Conservation (phyloP, 768 basidiomycete genomes). For the Calocybe indica region DNA sequence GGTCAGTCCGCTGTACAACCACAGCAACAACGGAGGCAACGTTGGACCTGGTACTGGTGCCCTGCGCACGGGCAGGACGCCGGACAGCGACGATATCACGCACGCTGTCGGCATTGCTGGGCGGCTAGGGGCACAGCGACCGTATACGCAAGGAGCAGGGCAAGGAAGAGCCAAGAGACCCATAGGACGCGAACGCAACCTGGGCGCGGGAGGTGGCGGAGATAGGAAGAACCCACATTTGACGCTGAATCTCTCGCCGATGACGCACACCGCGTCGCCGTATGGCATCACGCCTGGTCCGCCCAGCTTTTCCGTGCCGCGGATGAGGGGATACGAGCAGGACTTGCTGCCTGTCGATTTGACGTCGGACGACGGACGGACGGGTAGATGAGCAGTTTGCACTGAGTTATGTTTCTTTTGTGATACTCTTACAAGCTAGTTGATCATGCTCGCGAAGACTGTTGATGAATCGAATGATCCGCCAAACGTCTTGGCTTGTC, state of each 20-base stretch:
- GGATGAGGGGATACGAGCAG: too few relatives aligned
- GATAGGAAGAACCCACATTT: background rate
- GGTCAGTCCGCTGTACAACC: conserved; percentile 2
- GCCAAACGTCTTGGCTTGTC: too few relatives aligned
- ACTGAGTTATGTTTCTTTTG: too few relatives aligned
- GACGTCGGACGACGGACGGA: too few relatives aligned
- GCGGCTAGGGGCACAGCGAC: too few relatives aligned
- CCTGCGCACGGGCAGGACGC: background rate
- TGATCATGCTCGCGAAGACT: too few relatives aligned
- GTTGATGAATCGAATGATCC: too few relatives aligned
- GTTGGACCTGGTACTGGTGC: background rate
- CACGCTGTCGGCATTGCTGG: background rate
- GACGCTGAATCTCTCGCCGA: background rate
- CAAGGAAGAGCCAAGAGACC: background rate
- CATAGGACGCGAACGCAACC: too few relatives aligned
- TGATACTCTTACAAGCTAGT: too few relatives aligned
- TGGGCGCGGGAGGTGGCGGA: background rate
- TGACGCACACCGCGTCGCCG: background rate
- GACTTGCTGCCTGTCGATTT: too few relatives aligned
- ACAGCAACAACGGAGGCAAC: background rate
- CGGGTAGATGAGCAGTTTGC: too few relatives aligned
- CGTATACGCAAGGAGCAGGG: background rate
- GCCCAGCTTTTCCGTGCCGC: background rate
- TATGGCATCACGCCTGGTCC: background rate
- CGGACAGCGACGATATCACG: background rate